These are phyloP conservation scores for Geranium incanum DNA, from an alignment of 441 rosid genomes.

Conservation along the genomic window DNA sequence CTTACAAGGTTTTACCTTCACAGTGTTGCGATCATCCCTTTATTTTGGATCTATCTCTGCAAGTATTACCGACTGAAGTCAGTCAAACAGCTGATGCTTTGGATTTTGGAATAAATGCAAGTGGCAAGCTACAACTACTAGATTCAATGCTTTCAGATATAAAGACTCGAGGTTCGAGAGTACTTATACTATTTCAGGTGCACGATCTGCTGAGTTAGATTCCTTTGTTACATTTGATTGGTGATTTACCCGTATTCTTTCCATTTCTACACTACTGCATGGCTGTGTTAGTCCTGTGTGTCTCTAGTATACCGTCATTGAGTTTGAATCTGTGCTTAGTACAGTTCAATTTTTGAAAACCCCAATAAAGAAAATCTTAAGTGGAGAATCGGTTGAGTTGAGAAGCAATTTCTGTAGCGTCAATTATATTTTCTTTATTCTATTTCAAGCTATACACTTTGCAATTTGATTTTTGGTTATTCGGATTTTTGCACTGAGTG, in stretches of 20 bases:
- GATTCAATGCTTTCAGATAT: slow-evolving; percentile 62
- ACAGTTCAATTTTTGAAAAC: too few species aligned
- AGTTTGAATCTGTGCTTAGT: too few species aligned
- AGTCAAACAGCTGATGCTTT: slow-evolving; percentile 32
- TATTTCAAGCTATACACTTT: too few species aligned
- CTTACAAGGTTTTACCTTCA: slow-evolving; percentile 13
- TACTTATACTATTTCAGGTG: slow-evolving; percentile 86
- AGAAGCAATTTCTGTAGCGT: too few species aligned
- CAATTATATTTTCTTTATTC: too few species aligned
- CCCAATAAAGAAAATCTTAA: too few species aligned
- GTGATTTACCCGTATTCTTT: not conserved
- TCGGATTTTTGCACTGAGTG: too few species aligned
- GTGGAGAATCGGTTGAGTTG: too few species aligned
- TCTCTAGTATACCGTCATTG: not conserved
- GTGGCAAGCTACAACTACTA: slow-evolving; percentile 80
- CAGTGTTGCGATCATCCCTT: slow-evolving; percentile 97
- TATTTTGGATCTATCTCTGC: slow-evolving; percentile 43
- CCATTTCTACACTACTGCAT: not conserved
- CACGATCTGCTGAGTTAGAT: slow-evolving; percentile 20
- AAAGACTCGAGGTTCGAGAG: slow-evolving; percentile 50
- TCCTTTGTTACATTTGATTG: not conserved
- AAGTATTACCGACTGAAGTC: slow-evolving; percentile 32
- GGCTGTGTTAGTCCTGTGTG: not conserved
- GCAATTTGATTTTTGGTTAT: too few species aligned
- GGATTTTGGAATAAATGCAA: slow-evolving; percentile 78